phyloP scores from a whole-genome alignment of 805 yeast species.

The Zygosaccharomyces lentus region DNA sequence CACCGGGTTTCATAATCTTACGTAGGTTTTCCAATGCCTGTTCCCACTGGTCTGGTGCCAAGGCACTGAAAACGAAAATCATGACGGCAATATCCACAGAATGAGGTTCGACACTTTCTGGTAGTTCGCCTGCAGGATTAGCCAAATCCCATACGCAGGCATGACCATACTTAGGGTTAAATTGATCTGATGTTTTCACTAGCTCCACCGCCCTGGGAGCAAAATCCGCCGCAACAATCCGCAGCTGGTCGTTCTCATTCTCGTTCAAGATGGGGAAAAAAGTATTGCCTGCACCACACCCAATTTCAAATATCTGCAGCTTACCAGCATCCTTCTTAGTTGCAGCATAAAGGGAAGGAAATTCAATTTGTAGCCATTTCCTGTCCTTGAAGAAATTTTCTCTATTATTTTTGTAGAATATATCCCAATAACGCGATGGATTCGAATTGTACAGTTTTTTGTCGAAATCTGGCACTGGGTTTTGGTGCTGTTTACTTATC shows the following conservation, averaged over 20 bases:
- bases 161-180: slow-evolving; percentile 56
- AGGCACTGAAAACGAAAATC: slow-evolving; percentile 91
- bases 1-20: slow-evolving; percentile 86
- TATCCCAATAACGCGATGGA: slow-evolving; percentile 94
- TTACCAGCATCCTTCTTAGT: slow-evolving; percentile 71
- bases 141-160: slow-evolving; percentile 97
- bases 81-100: slow-evolving; percentile 90
- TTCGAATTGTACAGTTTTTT: slow-evolving; percentile 70
- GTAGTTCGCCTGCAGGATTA: slow-evolving; percentile 64
- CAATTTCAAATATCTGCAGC: slow-evolving; percentile 77
- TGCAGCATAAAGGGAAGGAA: slow-evolving; percentile 77
- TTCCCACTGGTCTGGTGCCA: slow-evolving; percentile 87
- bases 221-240: slow-evolving; percentile 82
- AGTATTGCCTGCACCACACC: slow-evolving; percentile 98
- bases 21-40: slow-evolving; percentile 68
- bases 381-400: slow-evolving; percentile 96
- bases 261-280: slow-evolving; percentile 83
- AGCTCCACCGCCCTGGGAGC: slow-evolving; percentile 85
- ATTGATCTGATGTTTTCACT: slow-evolving; percentile 61
- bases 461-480: slow-evolving; percentile 87
- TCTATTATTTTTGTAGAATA: slow-evolving; percentile 82
- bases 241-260: slow-evolving; percentile 73
- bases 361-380: slow-evolving; percentile 93
- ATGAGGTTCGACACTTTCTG: slow-evolving; percentile 75
- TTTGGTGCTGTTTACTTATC: slow-evolving; percentile 67